These are phyloP conservation scores for Lecanicillium sp. DNA, from an alignment of 2,329 filamentous ascomycete species.

Conservation along the genomic window DNA sequence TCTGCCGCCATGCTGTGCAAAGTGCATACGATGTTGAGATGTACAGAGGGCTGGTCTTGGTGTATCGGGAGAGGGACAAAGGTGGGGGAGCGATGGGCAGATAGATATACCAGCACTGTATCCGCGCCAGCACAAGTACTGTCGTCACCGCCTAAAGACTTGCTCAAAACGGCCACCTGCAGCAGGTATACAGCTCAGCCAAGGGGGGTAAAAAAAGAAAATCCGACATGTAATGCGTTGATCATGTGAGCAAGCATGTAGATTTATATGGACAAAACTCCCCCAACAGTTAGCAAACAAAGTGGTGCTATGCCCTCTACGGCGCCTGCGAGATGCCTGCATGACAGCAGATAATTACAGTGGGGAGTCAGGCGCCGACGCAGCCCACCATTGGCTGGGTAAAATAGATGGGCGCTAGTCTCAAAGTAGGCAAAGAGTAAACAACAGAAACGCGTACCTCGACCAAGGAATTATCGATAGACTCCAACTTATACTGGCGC, in stretches of 20 bases:
- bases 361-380: background rate
- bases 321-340: background rate
- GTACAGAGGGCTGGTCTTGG: too few species aligned
- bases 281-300: background rate
- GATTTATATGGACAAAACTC: background rate
- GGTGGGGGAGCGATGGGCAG: conserved; percentile 7
- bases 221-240: background rate
- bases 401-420: conserved; percentile 24
- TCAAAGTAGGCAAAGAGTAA: conserved; percentile 34
- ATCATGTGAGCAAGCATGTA: background rate
- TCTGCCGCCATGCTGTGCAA: background rate
- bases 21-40: background rate
- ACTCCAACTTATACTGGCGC: background rate
- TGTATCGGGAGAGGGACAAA: background rate
- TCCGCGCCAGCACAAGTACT: background rate
- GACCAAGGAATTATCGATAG: conserved; percentile 12
- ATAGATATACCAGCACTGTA: too few species aligned
- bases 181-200: background rate
- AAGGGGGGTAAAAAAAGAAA: too few species aligned
- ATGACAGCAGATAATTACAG: background rate
- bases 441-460: conserved; percentile 31
- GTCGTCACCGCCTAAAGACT: conserved; percentile 1
- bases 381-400: background rate
- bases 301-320: background rate
- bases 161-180: background rate